These are phyloP conservation scores for Saksenaea oblongispora DNA, from an alignment of 371 early-diverging fungal species.

Conservation along the genomic window DNA sequence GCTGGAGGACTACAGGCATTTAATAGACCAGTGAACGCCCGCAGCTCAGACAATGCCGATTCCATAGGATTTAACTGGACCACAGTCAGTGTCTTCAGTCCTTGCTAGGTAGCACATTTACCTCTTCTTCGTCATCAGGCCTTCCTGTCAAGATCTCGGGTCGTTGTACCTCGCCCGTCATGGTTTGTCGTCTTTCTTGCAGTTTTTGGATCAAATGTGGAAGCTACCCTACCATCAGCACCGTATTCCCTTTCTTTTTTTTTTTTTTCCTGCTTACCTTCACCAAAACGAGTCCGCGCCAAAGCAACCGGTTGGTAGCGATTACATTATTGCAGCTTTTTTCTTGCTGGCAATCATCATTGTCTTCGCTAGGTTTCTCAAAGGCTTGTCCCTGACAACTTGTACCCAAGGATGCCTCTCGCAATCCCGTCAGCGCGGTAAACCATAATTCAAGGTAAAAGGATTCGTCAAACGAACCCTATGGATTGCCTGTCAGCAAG, in stretches of 20 bases:
- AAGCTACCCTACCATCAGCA: conserved; percentile 1
- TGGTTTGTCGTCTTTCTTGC: conserved; percentile 15
- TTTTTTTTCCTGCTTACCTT: conserved; percentile 27
- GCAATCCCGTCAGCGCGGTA: conserved; percentile 44
- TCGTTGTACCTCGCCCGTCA: background rate
- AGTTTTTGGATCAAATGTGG: conserved; percentile 21
- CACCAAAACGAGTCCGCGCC: conserved; percentile 44
- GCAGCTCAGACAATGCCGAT: conserved; percentile 39
- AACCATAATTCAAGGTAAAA: conserved; percentile 52
- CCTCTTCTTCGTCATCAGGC: conserved; percentile 14
- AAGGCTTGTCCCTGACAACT: conserved; percentile 23
- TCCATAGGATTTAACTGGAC: conserved; percentile 44
- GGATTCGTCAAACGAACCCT: conserved; percentile 54
- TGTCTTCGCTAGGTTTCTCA: background rate
- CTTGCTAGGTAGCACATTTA: conserved; percentile 11
- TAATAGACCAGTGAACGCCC: conserved; percentile 45
- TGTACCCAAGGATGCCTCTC: conserved; percentile 42
- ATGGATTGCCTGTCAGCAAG: too few relatives aligned
- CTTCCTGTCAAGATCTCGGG: background rate
- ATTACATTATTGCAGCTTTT: conserved; percentile 20
- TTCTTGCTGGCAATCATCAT: conserved; percentile 1
- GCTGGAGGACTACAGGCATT: conserved; percentile 44
- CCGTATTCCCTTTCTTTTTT: background rate
- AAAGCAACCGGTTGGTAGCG: conserved; percentile 38
- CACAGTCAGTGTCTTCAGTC: too few relatives aligned